Evolutionary conservation across 495 filamentous ascomycete genomes (phyloP).

Genomic region (Talaromyces stipitatus): DNA sequence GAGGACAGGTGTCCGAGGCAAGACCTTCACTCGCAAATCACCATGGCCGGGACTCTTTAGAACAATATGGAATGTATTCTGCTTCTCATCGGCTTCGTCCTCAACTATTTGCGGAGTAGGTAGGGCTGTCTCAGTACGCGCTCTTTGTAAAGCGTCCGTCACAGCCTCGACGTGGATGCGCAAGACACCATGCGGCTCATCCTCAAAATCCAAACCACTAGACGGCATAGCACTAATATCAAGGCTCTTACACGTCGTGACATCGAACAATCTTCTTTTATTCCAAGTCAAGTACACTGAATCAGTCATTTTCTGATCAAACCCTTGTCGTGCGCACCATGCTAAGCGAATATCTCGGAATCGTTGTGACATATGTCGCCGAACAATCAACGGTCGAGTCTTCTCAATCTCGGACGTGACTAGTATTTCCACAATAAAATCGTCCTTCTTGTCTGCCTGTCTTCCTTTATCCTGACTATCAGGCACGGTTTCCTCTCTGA

Average conservation of each 20-base stretch:
- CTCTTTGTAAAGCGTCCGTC: conserved; percentile 43
- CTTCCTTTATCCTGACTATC: background rate
- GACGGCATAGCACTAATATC: conserved; percentile 42
- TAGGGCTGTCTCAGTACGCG: conserved; percentile 9
- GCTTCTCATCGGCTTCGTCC: conserved; percentile 15
- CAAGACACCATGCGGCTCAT: conserved; percentile 17
- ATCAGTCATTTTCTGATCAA: conserved; percentile 36
- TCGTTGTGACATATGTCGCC: conserved; percentile 56
- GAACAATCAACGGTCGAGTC: conserved; percentile 56
- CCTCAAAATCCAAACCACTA: conserved; percentile 25
- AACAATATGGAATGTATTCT: conserved; percentile 41
- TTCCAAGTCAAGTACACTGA: conserved; percentile 74
- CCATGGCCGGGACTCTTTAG: conserved; percentile 48
- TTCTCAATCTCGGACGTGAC: conserved; percentile 58
- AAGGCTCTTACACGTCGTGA: conserved; percentile 63
- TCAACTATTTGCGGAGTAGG: conserved; percentile 14
- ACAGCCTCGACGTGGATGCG: conserved; percentile 65
- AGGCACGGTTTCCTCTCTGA: background rate
- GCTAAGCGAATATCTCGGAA: conserved; percentile 56
- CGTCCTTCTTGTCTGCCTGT: conserved; percentile 17
- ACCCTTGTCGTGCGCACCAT: conserved; percentile 58
- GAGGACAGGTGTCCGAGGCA: conserved; percentile 46
- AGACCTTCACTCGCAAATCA: conserved; percentile 53
- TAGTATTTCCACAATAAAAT: conserved; percentile 58
- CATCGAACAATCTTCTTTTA: conserved; percentile 60